Evolutionary conservation across 2,329 filamentous ascomycete genomes (phyloP), one percentile per base, ranked within the genome.

Genomic region (Juglanconis juglandina): DNA sequence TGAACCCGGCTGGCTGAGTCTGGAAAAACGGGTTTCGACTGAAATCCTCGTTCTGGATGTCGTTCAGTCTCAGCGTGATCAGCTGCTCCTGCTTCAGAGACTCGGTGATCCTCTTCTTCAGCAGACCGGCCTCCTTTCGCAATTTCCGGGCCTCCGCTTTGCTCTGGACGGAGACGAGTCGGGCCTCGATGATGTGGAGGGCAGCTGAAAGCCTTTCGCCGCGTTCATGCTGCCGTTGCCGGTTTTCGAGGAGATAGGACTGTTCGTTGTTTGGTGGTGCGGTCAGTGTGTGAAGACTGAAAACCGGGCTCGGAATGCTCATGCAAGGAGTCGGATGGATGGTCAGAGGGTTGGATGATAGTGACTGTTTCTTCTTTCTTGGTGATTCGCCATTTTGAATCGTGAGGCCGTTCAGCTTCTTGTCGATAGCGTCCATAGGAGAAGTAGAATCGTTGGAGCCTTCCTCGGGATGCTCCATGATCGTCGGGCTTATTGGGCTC

Each of bases 31-130:
- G 69, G 55, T 79, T 75, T 3, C 75, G 73, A 44, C 75, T 77
- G 64, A 78, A 76, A 13, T 81, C 75, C 68, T 85, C 81, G 14
- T 79, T 69, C 39, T 77, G 73, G 13, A 86, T 65, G 60, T 85
- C 81, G 11, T 76, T 71, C n/a, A 86, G 70, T 3, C 81, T 72
- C 14, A 71, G 60, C 44, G 80, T 68, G 6, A 83, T 76, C 14
- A 71, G 65, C 56, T 71, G 75, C 65, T 85, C 78, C 65, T 84
- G 79, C 56, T 76, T 72, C 3, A 76, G 75, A 0, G 74, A 76
- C 48, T 78, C 73, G n/a, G 71, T 67, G 37, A 85, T 74, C 60
- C 76, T 76, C 54, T 70, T 71, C 51, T 70, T 75, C 10, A 84
- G 61, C 58, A 77, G 71, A 2, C 71, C 69, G 4, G 78, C 67